phyloP scores from a whole-genome alignment of 352 stramenopile genomes.

The Globisporangium iwayamae region DNA sequence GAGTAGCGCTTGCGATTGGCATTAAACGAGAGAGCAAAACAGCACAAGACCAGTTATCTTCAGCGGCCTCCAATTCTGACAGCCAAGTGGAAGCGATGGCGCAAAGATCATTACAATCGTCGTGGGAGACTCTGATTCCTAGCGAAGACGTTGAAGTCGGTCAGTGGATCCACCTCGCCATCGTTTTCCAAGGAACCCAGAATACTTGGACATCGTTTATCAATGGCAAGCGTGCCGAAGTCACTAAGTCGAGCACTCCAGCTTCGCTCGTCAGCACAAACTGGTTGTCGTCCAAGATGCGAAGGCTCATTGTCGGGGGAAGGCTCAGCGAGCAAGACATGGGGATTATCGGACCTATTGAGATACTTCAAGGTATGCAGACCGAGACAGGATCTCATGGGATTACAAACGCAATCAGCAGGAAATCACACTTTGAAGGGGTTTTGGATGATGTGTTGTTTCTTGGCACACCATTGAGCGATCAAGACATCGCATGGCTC shows the following conservation, averaged over 20 bases:
- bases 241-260: background rate
- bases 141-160: background rate
- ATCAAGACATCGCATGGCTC: constrained; percentile 21
- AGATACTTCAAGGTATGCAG: background rate
- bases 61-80: background rate
- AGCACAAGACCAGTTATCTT: background rate
- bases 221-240: background rate
- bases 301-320: background rate
- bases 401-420: background rate
- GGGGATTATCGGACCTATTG: no score
- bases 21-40: background rate
- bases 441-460: constrained; percentile 36
- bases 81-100: background rate
- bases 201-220: background rate
- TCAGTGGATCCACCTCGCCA: constrained; percentile 10
- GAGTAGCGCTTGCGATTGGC: background rate
- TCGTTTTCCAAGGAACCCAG: background rate
- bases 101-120: background rate
- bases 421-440: constrained; percentile 2
- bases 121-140: background rate
- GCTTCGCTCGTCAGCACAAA: background rate
- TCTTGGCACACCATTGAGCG: constrained; percentile 2
- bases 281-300: background rate
- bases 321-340: constrained; percentile 7
- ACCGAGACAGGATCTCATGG: background rate